Percentiles rank a stretch among this genome's conserved stretches.
phyloP scores from a whole-genome alignment of 1,284 basidiomycete species.

The Gomphus bonarii region DNA sequence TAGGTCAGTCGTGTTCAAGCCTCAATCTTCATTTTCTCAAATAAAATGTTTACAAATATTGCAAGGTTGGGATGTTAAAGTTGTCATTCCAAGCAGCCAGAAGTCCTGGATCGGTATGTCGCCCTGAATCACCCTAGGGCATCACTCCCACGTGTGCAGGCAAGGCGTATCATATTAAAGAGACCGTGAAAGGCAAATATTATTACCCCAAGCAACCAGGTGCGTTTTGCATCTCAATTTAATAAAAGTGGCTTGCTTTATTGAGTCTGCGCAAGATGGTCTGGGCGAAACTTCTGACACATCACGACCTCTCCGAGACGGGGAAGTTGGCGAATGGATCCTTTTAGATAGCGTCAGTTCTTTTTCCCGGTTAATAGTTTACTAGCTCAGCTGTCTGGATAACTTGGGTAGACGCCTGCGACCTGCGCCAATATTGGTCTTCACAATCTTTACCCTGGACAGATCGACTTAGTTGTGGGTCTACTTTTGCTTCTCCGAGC shows the following conservation, averaged over 20 bases:
- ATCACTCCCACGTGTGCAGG: constrained; percentile 31
- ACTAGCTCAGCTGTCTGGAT: not conserved
- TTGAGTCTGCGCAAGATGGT: constrained; percentile 40
- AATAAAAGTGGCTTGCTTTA: not conserved
- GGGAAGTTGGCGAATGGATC: constrained; percentile 82
- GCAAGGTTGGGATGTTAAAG: constrained; percentile 76
- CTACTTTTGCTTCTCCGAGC: not conserved
- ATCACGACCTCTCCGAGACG: constrained; percentile 59
- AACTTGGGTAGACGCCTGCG: constrained; percentile 61
- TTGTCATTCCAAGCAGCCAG: constrained; percentile 81
- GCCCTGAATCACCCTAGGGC: not conserved
- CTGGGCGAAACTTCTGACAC: constrained; percentile 53
- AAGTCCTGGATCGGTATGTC: constrained; percentile 80
- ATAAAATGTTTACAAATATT: not conserved
- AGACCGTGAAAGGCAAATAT: constrained; percentile 65
- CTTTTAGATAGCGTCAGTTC: constrained; percentile 69
- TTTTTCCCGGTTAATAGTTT: not conserved
- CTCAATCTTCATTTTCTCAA: not conserved
- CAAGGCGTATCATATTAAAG: constrained; percentile 78
- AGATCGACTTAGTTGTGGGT: constrained; percentile 77
- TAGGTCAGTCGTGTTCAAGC: constrained; percentile 35
- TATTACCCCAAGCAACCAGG: constrained; percentile 70
- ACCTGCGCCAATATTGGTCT: constrained; percentile 85
- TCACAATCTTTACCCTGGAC: constrained; percentile 75
- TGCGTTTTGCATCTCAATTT: constrained; percentile 15